A percentile compares a stretch with the other conserved stretches of the same genome.
Evolutionary conservation across 805 yeast species (phyloP).

Genomic region (Yarrowia yakushimensis): DNA sequence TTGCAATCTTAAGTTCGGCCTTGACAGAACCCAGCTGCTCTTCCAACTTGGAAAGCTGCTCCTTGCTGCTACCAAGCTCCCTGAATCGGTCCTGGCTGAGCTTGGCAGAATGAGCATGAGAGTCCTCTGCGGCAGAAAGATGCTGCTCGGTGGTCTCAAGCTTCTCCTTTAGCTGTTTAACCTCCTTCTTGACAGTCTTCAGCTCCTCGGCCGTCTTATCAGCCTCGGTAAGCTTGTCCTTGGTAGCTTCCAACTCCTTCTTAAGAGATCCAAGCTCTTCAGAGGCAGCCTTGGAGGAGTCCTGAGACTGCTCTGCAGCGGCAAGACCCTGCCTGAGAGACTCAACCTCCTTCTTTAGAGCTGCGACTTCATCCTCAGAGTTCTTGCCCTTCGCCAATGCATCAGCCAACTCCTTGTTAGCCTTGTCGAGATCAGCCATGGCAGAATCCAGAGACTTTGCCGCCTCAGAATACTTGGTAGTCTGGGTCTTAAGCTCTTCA

Average conservation of each 20-base stretch:
- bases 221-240: constrained; percentile 32
- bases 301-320: constrained; percentile 10
- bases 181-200: constrained; percentile 42
- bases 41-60: constrained; percentile 22
- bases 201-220: constrained; percentile 31
- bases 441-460: background rate
- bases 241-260: constrained; percentile 32
- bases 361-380: background rate
- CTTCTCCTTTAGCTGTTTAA: constrained; percentile 43
- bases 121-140: constrained; percentile 13
- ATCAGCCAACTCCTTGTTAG: constrained; percentile 26
- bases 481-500: background rate
- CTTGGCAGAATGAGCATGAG: constrained; percentile 38
- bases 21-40: constrained; percentile 4
- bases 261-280: constrained; percentile 27
- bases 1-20: constrained; percentile 4
- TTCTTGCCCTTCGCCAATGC: background rate
- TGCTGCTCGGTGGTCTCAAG: constrained; percentile 33
- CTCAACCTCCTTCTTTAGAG: constrained; percentile 30
- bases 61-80: constrained; percentile 37
- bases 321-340: constrained; percentile 29
- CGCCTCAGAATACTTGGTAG: background rate
- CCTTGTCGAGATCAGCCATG: constrained; percentile 31
- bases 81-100: constrained; percentile 44
- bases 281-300: constrained; percentile 26